phyloP scores from a whole-genome alignment of 1,139 yeast genomes.

The Pichia sorboxylosa region DNA sequence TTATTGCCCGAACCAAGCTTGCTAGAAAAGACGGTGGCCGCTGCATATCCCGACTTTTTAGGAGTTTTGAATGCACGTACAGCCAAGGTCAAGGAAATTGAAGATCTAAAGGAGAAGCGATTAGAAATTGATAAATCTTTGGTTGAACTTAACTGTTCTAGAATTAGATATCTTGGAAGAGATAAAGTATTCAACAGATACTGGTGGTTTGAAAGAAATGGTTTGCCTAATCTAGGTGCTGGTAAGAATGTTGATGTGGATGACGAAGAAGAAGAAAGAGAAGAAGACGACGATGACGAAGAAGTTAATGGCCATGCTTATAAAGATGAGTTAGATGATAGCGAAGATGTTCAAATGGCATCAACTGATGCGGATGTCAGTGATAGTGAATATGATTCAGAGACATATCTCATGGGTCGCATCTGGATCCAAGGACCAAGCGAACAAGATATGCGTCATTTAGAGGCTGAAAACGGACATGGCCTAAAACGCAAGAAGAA shows the following conservation, averaged over 20 bases:
- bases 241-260: conserved; percentile 32
- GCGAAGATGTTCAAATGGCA: conserved; percentile 15
- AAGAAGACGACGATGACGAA: conserved; percentile 27
- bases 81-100: conserved; percentile 30
- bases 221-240: conserved; percentile 52
- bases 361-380: no score
- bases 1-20: conserved; percentile 34
- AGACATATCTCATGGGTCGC: conserved; percentile 73
- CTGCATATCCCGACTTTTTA: conserved; percentile 35
- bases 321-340: conserved; percentile 28
- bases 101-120: conserved; percentile 35
- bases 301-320: conserved; percentile 25
- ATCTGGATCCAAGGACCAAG: conserved; percentile 93
- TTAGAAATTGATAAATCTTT: conserved; percentile 43
- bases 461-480: conserved; percentile 3
- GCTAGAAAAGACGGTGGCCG: conserved; percentile 38
- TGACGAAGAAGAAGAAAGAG: conserved; percentile 28
- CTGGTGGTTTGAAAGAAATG: conserved; percentile 93
- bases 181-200: conserved; percentile 79
- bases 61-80: conserved; percentile 34
- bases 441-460: conserved; percentile 39
- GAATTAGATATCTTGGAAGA: conserved; percentile 67
- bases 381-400: conserved; percentile 27
- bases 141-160: conserved; percentile 62
- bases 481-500: conserved; percentile 46